These are phyloP conservation scores for Fusarium poae DNA, from an alignment of 2,329 filamentous ascomycete species.

Conservation along the genomic window DNA sequence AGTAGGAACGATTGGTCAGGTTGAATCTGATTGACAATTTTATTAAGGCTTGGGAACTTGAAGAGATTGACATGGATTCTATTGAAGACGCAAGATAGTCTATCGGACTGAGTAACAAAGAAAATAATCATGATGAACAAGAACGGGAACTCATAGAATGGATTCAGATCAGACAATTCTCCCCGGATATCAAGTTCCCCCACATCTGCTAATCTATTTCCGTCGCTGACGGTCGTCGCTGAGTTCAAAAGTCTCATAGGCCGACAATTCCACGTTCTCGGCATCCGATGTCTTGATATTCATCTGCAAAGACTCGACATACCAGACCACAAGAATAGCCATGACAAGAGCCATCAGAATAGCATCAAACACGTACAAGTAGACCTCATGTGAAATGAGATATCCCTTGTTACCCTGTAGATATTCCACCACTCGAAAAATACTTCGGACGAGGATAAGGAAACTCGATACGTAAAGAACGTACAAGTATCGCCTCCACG, in stretches of 20 bases:
- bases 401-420: constrained; percentile 11
- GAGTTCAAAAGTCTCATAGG: neutral
- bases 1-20: neutral
- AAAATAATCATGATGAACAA: neutral
- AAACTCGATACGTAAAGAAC: constrained; percentile 18
- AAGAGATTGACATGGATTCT: neutral
- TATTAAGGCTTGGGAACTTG: neutral
- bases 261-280: constrained; percentile 6
- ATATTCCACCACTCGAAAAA: constrained; percentile 18
- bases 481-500: constrained; percentile 16
- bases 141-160: too few relatives aligned
- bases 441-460: constrained; percentile 19
- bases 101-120: neutral
- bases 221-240: neutral
- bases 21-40: neutral
- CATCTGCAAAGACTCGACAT: constrained; percentile 12
- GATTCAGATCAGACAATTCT: too few relatives aligned
- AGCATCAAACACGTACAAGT: constrained; percentile 17
- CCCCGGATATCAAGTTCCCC: neutral
- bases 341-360: constrained; percentile 20
- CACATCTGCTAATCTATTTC: neutral
- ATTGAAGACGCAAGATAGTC: neutral
- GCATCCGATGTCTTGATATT: neutral
- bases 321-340: constrained; percentile 9
- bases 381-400: constrained; percentile 17